Evolutionary conservation across 2,329 filamentous ascomycete genomes (phyloP), one percentile per base, ranked within the genome.

Genomic region (Pezizomycotina sp.): DNA sequence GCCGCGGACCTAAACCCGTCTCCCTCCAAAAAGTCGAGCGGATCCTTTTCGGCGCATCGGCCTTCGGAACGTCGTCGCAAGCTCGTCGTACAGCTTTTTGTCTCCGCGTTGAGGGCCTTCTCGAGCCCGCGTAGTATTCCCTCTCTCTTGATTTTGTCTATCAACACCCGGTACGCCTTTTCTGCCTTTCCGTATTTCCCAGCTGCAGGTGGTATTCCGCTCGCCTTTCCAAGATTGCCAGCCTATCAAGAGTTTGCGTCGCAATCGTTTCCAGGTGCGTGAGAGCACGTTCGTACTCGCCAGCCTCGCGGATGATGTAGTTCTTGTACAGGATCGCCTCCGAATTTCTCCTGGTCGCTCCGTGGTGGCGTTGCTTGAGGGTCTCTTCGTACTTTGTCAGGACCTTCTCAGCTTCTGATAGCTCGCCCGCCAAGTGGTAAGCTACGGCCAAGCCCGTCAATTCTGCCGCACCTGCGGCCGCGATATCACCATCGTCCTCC

Each of bases 321-420:
- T 93, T 98, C 61, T 92, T 93, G 64, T 98, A 98, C 60, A 98
- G 65, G 39, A 82, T 65, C 27, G 86, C 82, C 61, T 98, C 89
- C 20, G 84, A 89, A 58, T 95, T 80, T 58, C 98, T 89, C 53
- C 86, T 69, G 55, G 95, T 86, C 31, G 68, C 64, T 18, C 33
- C 31, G 1, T 83, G 82, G 6, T 75, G 69, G 8, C 69, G 68
- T 26, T 39, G 36, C 61, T 92, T 93, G 47, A 98, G 58, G 0
- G 86, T 95, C 45, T 89, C 82, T 59, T 98, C 89, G 57, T 86
- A 98, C 10, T 78, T 91, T 29, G 73, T 81, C 50, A 98, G 62
- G 25, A 92, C 79, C 52, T 83, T 82, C 61, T 98, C 89, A 19
- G 89, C 91, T 52, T 89, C 78, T 27, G 66, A 60, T 43, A 89